These are phyloP conservation scores for Amphibolis antarctica DNA, from an alignment of 106 monocot genomes.

Conservation along the genomic window DNA sequence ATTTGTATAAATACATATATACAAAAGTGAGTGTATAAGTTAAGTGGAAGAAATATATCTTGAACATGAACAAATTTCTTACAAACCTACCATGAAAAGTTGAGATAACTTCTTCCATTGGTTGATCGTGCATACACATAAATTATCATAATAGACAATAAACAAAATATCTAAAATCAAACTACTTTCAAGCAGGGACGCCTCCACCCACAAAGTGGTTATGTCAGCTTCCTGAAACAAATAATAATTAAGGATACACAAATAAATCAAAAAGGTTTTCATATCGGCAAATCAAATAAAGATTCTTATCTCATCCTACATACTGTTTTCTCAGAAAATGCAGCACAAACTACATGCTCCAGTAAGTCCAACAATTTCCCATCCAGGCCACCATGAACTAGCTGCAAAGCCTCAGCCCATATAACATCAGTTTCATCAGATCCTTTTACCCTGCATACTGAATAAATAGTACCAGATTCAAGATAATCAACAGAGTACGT, in stretches of 20 bases:
- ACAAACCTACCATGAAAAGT: slow-evolving; percentile 53
- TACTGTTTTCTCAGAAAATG: slow-evolving; percentile 53
- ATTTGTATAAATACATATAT: too few relatives aligned
- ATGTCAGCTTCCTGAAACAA: slow-evolving; percentile 50
- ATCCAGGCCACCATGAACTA: slow-evolving; percentile 67
- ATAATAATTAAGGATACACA: slow-evolving; percentile 1
- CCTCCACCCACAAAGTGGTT: slow-evolving; percentile 61
- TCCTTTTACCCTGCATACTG: slow-evolving; percentile 31
- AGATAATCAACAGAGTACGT: background rate
- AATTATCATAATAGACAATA: slow-evolving; percentile 72
- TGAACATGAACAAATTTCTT: background rate
- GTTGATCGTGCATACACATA: slow-evolving; percentile 38
- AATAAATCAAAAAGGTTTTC: background rate
- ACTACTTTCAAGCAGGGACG: slow-evolving; percentile 61
- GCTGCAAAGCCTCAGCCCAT: slow-evolving; percentile 30
- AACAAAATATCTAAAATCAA: slow-evolving; percentile 79
- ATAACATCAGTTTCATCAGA: slow-evolving; percentile 22
- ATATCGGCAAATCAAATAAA: background rate
- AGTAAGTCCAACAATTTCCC: slow-evolving; percentile 38
- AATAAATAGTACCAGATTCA: slow-evolving; percentile 6
- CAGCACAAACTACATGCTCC: slow-evolving; percentile 32
- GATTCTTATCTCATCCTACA: background rate
- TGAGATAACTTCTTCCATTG: slow-evolving; percentile 58
- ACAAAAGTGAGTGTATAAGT: too few relatives aligned
- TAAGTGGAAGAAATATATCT: too few relatives aligned